Base-by-base conservation (phyloP, 2,329 filamentous ascomycete species). In the Harringtonia aguacate region DNA sequence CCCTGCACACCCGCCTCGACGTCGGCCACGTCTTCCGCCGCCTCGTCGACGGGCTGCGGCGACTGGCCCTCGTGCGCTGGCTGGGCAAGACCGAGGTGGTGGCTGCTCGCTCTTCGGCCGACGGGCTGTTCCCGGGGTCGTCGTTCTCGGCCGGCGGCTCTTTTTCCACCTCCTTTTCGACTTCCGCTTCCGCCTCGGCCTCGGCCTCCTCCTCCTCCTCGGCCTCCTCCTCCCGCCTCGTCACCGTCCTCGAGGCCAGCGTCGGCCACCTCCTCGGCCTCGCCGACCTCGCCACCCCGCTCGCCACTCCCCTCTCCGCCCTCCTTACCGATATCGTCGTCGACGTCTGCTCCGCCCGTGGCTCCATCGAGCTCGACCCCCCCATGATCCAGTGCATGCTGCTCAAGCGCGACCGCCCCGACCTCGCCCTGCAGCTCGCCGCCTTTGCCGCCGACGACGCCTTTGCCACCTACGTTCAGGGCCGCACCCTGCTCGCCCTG, bases 391-490 rank as follows among this genome's bases (percentile, higher is more conserved):
- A 83, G 56, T 81, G 77, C 54, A 73, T 72, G 43, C 62, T 83
- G 8, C 61, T 83, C 24, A 75, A 77, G 53, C 66, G 71, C 46
- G 72, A 75, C 43, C 67, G 78, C 46, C 65, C 76, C 4, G 79
- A 82, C 54, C 60, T 83, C 17, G 75, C 79, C 14, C 53, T 72
- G 27, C 72, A 79, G 48, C 68, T 81, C 22, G 62, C 63, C 14
- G 66, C 72, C 1, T 81, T 80, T 54, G 70, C 70, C 48, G 66
- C 68, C 18, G 68, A 72, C 41, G 73, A 74, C 41, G 66, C 72
- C 50, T 88, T 73, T 69, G 80, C 66, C 67, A 84, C 71, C 52
- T 98, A 98, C 57, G 74, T 97, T 5, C 86, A 89, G 60, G 92
- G 85, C 3, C 81, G 92, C 27, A 72, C 94, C 39, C 75, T 78